Evolutionary conservation across 768 basidiomycete species (phyloP).

Genomic region (Amanita fuliginea): DNA sequence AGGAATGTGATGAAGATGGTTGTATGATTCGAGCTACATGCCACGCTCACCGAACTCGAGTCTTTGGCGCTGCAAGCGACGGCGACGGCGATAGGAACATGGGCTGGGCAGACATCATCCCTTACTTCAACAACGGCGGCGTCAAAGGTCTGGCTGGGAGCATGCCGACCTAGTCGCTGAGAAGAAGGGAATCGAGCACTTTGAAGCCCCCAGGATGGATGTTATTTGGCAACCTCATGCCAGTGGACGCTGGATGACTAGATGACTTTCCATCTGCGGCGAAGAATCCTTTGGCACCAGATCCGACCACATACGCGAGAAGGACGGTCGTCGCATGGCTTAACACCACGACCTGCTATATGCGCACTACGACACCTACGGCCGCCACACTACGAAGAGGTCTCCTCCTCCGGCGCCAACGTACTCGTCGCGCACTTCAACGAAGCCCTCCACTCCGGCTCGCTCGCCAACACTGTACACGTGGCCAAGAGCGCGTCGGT

Average conservation of each 20-base stretch:
- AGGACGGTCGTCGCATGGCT: constrained; percentile 99
- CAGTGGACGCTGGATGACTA: too few species aligned
- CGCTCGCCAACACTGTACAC: constrained; percentile 60
- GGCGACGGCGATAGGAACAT: constrained; percentile 99
- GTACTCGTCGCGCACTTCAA: constrained; percentile 75
- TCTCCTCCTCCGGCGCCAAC: constrained; percentile 82
- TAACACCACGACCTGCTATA: constrained; percentile 87
- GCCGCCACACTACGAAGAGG: constrained; percentile 97
- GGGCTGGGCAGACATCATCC: constrained; percentile 94
- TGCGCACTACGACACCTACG: constrained; percentile 85
- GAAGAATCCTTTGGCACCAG: constrained; percentile 99
- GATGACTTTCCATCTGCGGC: constrained; percentile 93
- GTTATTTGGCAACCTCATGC: constrained; percentile 99
- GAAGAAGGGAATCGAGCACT: constrained; percentile 85
- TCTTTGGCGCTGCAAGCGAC: constrained; percentile 95
- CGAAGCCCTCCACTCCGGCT: constrained; percentile 50
- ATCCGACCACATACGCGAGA: constrained; percentile 99
- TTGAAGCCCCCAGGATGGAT: constrained; percentile 99
- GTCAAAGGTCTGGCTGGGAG: constrained; percentile 93
- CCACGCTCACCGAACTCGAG: constrained; percentile 45
- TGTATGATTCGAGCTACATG: too few species aligned
- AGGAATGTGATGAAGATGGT: background rate
- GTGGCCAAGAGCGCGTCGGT: constrained; percentile 36
- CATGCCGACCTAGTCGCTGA: constrained; percentile 98
- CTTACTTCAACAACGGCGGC: constrained; percentile 88